Base-by-base conservation (phyloP, 352 stramenopile genomes). In the Salisapilia sapeloensis region DNA sequence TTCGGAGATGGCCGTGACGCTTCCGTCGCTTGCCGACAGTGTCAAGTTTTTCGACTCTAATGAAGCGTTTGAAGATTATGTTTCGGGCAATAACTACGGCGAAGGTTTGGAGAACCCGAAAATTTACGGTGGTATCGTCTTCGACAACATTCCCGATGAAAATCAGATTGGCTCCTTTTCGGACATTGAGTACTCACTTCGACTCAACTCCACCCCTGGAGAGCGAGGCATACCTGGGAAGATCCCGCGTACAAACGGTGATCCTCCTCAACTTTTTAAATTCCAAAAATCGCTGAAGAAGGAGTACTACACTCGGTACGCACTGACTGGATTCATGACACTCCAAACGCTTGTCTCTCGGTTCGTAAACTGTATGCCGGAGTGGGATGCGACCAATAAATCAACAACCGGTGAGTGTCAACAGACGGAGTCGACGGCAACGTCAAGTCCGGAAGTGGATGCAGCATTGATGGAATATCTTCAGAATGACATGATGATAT, bases 111-210 rank as follows among this genome's bases (percentile, higher is more conserved):
- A 44, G 8, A 55, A 79, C 6, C 69, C 69, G 8, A 39, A 44
- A 25, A 80, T 84, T 38, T 79, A 63, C 32, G 69, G 41, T 11
- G 64, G 34, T 6, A 79, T 84, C 20, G 62, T 81, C 24, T 84
- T 84, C 23, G 38, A 77, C 27, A 34, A 52, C 23, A 47, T 46
- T 35, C 60, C 69, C 3, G 21, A 7, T 5, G 38, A 45, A 24
- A 24, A 50, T 9, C 31, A 33, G 5, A 63, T 71, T 36, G 57
- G 55, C 11, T 33, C 14, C 9, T 58, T 55, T 12, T 27, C 38
- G 4, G 32, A 43, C 22, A 60, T 77, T 33, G 55, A 77, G 39
- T 72, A 72, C 42, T 56, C 53, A 9, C 17, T 77, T 5, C 37
- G 61, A 12, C 29, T 77, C 17, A 72, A 72, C 22, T 66, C 58